Evolutionary conservation across 163 green algal species (phyloP).

Genomic region (Volvox carteri): DNA sequence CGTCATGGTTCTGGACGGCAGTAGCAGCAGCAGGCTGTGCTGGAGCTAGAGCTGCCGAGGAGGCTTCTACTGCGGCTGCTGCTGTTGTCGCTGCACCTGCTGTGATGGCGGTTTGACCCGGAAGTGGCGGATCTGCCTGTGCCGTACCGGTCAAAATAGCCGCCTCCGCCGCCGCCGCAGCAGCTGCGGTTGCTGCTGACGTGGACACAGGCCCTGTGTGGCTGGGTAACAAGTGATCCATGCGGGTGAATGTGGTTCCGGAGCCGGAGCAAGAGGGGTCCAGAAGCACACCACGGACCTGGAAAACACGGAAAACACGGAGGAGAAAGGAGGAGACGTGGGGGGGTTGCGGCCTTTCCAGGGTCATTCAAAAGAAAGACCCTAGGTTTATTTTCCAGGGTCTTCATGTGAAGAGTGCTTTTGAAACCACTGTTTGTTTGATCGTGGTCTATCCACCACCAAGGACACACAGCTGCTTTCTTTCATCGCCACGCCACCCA

Average conservation of each 20-base stretch:
- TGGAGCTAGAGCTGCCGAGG: background rate
- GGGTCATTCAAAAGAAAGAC: too few relatives aligned
- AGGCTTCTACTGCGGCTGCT: background rate
- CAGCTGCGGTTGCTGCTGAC: constrained; percentile 25
- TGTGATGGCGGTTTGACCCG: background rate
- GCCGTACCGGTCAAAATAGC: too few relatives aligned
- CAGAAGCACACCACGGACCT: constrained; percentile 87
- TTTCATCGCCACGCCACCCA: too few relatives aligned
- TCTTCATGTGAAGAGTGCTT: too few relatives aligned
- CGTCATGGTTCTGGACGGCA: too few relatives aligned
- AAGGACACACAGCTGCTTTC: too few relatives aligned
- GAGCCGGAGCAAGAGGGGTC: constrained; percentile 96
- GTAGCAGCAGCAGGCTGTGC: too few relatives aligned
- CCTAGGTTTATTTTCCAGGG: too few relatives aligned
- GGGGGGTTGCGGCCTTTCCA: background rate
- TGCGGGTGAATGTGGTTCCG: constrained; percentile 84
- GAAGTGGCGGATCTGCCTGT: background rate
- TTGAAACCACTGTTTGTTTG: too few relatives aligned
- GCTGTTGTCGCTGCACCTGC: background rate
- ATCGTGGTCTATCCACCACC: too few relatives aligned
- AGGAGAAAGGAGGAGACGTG: background rate
- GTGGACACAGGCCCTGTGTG: background rate
- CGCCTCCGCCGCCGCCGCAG: constrained; percentile 24
- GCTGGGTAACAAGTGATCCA: constrained; percentile 90
- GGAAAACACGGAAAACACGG: background rate